Evolutionary conservation across 345 rosid genomes (phyloP).

Genomic region (Brassica incana): DNA sequence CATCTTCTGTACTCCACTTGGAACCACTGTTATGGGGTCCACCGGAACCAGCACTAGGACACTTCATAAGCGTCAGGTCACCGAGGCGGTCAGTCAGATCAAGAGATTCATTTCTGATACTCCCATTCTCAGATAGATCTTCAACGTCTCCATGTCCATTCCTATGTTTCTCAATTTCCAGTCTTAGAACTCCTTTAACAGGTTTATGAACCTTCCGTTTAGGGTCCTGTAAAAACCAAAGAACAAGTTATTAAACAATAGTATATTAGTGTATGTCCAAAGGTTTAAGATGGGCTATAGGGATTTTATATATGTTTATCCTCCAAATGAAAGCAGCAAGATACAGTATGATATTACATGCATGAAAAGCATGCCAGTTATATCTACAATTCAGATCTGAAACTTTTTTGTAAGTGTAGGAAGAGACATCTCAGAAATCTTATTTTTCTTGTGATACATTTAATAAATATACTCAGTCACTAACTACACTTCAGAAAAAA

Average conservation of each 20-base stretch:
- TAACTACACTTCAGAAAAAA: constrained; percentile 16
- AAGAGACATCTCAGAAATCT: neutral
- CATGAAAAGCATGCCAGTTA: too few relatives aligned
- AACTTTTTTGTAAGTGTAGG: neutral
- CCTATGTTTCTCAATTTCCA: constrained; percentile 95
- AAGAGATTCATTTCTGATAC: constrained; percentile 77
- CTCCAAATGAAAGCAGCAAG: constrained; percentile 17
- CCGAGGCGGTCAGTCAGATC: constrained; percentile 63
- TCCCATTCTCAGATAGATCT: constrained; percentile 82
- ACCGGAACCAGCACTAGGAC: constrained; percentile 71
- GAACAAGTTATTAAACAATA: neutral
- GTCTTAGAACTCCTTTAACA: constrained; percentile 81
- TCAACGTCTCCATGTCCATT: constrained; percentile 66
- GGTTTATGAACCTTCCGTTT: constrained; percentile 93
- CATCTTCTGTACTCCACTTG: constrained; percentile 54
- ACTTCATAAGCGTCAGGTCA: constrained; percentile 57
- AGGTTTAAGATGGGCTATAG: constrained; percentile 2
- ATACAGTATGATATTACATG: neutral
- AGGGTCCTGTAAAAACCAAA: constrained; percentile 65
- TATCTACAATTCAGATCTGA: too few relatives aligned
- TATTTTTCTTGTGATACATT: neutral
- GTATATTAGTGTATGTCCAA: neutral
- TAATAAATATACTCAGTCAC: constrained; percentile 1
- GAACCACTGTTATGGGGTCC: constrained; percentile 60
- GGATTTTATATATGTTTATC: constrained; percentile 14